A percentile compares a stretch with the other conserved stretches of the same genome.
Conservation (phyloP, 2,329 filamentous ascomycete species). For the Sclerotinia nivalis region DNA sequence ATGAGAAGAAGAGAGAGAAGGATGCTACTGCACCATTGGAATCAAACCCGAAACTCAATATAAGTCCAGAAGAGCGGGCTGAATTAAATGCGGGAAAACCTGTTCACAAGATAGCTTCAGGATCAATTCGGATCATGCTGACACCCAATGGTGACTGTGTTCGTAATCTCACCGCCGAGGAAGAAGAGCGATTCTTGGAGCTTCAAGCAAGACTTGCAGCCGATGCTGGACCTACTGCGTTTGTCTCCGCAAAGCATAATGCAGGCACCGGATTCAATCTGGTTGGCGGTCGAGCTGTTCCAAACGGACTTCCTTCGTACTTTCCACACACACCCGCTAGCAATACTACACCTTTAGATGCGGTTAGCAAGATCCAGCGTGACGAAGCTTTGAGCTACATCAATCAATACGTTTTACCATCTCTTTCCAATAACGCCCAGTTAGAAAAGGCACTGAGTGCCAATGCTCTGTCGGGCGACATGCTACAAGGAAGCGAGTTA, state of each 20-base stretch:
- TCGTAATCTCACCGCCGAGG: constrained; percentile 66
- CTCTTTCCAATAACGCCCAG: constrained; percentile 41
- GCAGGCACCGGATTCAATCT: constrained; percentile 59
- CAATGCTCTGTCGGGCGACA: constrained; percentile 38
- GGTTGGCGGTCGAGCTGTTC: constrained; percentile 64
- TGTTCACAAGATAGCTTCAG: constrained; percentile 63
- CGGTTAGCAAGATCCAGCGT: constrained; percentile 64
- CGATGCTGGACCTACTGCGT: constrained; percentile 55
- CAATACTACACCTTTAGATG: constrained; percentile 50
- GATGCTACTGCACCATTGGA: constrained; percentile 29
- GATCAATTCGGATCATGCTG: constrained; percentile 64
- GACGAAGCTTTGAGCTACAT: constrained; percentile 68
- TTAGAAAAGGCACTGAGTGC: constrained; percentile 42
- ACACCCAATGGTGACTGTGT: constrained; percentile 76
- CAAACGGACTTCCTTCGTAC: constrained; percentile 62
- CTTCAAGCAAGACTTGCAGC: constrained; percentile 62
- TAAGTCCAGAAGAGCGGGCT: constrained; percentile 56
- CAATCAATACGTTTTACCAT: constrained; percentile 66
- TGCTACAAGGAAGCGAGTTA: constrained; percentile 35
- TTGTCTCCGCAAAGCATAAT: constrained; percentile 57
- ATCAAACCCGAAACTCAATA: constrained; percentile 46
- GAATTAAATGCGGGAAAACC: constrained; percentile 56
- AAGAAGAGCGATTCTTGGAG: constrained; percentile 69
- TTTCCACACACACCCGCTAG: constrained; percentile 50
- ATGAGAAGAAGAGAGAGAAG: constrained; percentile 22